Evolutionary conservation across 257 asterid species (phyloP).

Genomic region (Ocimum tenuiflorum): DNA sequence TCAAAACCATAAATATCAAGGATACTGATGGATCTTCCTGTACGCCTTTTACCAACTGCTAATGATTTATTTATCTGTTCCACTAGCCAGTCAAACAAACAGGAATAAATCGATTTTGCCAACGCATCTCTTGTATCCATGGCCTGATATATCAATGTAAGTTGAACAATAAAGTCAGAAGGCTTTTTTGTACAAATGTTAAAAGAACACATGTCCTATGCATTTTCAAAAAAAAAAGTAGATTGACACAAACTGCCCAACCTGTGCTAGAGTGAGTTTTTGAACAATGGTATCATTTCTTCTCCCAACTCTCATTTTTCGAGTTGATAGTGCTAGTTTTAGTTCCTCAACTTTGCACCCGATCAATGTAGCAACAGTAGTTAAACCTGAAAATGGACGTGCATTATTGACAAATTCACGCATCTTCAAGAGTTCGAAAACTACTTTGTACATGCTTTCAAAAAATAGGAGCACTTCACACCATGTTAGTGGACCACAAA

Average conservation of each 20-base stretch:
- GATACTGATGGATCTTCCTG: slow-evolving; percentile 96
- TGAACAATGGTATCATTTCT: slow-evolving; percentile 65
- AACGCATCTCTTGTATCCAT: slow-evolving; percentile 85
- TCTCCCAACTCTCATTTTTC: slow-evolving; percentile 79
- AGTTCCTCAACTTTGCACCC: slow-evolving; percentile 68
- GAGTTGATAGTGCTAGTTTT: slow-evolving; percentile 82
- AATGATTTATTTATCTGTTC: slow-evolving; percentile 92
- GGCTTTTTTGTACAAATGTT: slow-evolving; percentile 1
- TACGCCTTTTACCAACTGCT: slow-evolving; percentile 86
- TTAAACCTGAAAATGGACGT: slow-evolving; percentile 51
- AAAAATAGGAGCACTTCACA: no score
- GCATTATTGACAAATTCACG: slow-evolving; percentile 4
- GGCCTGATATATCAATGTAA: slow-evolving; percentile 52
- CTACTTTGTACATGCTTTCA: not conserved
- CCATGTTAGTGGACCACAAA: no score
- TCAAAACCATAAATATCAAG: slow-evolving; percentile 98
- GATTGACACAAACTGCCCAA: slow-evolving; percentile 23
- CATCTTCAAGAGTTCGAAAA: slow-evolving; percentile 5
- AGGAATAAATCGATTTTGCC: slow-evolving; percentile 89
- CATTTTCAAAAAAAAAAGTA: slow-evolving; percentile 3
- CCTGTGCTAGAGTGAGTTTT: slow-evolving; percentile 82
- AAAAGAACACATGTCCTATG: not conserved
- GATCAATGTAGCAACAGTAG: slow-evolving; percentile 59
- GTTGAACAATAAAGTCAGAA: slow-evolving; percentile 11
- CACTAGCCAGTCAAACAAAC: slow-evolving; percentile 96